Conservation (phyloP, 2,329 filamentous ascomycete genomes). For the Orbilia ellipsospora region DNA sequence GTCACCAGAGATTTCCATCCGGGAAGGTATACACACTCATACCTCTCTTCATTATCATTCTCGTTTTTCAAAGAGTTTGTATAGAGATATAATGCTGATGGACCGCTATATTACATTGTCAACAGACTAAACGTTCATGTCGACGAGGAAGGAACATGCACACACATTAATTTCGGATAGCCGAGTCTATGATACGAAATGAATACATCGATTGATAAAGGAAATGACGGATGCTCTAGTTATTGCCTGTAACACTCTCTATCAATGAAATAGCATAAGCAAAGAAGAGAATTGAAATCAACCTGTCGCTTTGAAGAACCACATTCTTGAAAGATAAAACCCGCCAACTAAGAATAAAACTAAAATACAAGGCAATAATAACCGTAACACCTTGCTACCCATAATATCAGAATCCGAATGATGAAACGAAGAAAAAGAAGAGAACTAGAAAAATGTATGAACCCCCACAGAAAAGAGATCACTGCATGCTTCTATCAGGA, state of each 20-base stretch:
- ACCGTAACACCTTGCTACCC: slow-evolving; percentile 44
- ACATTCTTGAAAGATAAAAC: too few species aligned
- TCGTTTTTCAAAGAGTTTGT: too few species aligned
- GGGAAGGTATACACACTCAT: slow-evolving; percentile 49
- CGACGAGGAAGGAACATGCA: slow-evolving; percentile 56
- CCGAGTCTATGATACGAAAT: neutral
- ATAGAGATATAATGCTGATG: neutral
- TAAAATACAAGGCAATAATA: slow-evolving; percentile 11
- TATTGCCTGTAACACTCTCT: neutral
- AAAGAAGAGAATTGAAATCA: too few species aligned
- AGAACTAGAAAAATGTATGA: neutral
- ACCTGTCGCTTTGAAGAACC: too few species aligned
- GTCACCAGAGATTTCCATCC: slow-evolving; percentile 57
- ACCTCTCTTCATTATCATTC: neutral
- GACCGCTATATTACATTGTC: neutral
- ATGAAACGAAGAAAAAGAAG: slow-evolving; percentile 10
- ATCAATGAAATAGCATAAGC: neutral
- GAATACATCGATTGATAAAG: neutral
- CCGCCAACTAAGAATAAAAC: neutral
- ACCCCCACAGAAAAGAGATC: neutral
- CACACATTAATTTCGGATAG: slow-evolving; percentile 57
- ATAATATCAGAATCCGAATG: slow-evolving; percentile 18
- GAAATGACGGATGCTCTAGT: neutral
- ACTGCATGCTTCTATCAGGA: neutral
- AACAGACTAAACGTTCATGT: slow-evolving; percentile 59